These are phyloP conservation scores for Populus pruinosa DNA, from an alignment of 345 rosid genomes.

Conservation along the genomic window DNA sequence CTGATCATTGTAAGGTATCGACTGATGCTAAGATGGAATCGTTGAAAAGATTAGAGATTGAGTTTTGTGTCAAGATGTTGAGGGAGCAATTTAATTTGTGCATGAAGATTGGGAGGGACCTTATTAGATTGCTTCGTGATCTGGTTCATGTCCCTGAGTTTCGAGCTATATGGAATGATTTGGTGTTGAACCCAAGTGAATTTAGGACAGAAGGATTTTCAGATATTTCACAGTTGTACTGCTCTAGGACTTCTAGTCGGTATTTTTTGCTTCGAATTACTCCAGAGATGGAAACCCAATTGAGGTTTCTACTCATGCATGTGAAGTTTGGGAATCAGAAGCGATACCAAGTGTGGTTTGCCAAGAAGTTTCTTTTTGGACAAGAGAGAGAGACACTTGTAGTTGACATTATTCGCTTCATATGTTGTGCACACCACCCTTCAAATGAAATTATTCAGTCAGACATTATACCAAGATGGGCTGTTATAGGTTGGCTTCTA, in stretches of 20 bases:
- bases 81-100: constrained; percentile 56
- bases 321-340: constrained; percentile 75
- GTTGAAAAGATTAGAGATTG: constrained; percentile 57
- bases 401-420: constrained; percentile 66
- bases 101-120: constrained; percentile 74
- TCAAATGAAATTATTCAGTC: constrained; percentile 56
- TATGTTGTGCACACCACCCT: constrained; percentile 76
- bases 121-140: constrained; percentile 66
- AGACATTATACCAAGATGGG: constrained; percentile 79
- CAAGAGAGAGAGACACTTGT: constrained; percentile 59
- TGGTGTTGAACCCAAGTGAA: constrained; percentile 43
- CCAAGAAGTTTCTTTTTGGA: constrained; percentile 48
- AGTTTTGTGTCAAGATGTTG: constrained; percentile 71
- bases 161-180: constrained; percentile 56
- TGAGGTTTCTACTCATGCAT: constrained; percentile 66
- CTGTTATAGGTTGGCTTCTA: constrained; percentile 73
- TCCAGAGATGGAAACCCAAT: constrained; percentile 68
- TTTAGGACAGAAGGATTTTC: constrained; percentile 40
- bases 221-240: constrained; percentile 46
- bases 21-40: constrained; percentile 32
- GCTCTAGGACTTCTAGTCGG: constrained; percentile 56
- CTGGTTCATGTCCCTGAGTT: constrained; percentile 68
- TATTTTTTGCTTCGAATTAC: constrained; percentile 60
- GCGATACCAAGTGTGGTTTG: constrained; percentile 74
- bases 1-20: constrained; percentile 59